Conservation (phyloP, 2,329 filamentous ascomycete species). For the Sclerotinia glacialis region DNA sequence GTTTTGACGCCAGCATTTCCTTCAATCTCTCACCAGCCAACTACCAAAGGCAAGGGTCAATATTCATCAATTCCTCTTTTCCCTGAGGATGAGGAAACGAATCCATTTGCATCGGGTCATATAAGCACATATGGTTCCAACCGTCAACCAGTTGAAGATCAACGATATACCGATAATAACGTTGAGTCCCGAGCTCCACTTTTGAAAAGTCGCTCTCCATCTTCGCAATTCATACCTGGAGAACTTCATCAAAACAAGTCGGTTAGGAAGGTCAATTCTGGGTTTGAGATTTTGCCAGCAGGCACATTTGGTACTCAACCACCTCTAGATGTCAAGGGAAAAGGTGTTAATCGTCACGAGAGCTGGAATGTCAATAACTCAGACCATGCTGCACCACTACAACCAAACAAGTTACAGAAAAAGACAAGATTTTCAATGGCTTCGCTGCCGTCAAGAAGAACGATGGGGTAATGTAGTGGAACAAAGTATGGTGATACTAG, state of each 20-base stretch:
- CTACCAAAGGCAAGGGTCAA: conserved; percentile 24
- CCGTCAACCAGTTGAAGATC: background rate
- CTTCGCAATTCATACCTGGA: conserved; percentile 41
- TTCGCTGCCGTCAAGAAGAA: background rate
- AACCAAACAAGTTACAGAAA: conserved; percentile 19
- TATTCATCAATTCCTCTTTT: conserved; percentile 31
- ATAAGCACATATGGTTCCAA: conserved; percentile 15
- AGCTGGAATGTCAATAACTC: conserved; percentile 26
- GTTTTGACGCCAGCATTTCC: background rate
- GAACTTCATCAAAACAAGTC: conserved; percentile 41
- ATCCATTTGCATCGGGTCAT: conserved; percentile 30
- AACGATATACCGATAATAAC: conserved; percentile 4
- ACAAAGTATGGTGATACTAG: background rate
- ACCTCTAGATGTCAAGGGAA: conserved; percentile 24
- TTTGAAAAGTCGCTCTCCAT: conserved; percentile 23
- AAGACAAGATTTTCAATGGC: conserved; percentile 11
- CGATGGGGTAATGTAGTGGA: background rate
- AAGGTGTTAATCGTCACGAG: conserved; percentile 21
- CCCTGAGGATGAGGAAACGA: conserved; percentile 24
- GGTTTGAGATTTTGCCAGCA: conserved; percentile 44
- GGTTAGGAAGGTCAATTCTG: conserved; percentile 42
- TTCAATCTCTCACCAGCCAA: conserved; percentile 10
- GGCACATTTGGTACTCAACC: conserved; percentile 40
- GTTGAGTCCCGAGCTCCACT: conserved; percentile 23
- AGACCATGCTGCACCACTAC: conserved; percentile 22